Percentiles rank a stretch among this genome's conserved stretches.
Conservation (phyloP, 345 rosid genomes). For the Trapa bicornis region DNA sequence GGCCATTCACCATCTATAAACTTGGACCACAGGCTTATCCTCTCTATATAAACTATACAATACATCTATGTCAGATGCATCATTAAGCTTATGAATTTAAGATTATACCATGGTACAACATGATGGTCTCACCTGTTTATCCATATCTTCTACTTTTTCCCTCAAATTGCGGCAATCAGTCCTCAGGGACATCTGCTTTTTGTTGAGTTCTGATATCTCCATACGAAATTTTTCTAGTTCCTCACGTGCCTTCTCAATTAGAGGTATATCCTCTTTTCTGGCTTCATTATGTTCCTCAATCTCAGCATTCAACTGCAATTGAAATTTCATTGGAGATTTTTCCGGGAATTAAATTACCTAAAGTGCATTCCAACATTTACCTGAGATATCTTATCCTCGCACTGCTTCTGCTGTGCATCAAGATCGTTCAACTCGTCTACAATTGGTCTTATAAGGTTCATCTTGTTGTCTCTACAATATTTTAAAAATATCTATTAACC, state of each 20-base stretch:
- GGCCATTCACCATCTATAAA: not conserved
- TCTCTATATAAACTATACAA: not conserved
- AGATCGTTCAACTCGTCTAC: slow-evolving; percentile 51
- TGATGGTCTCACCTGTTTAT: slow-evolving; percentile 34
- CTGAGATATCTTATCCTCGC: slow-evolving; percentile 57
- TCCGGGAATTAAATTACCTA: slow-evolving; percentile 3
- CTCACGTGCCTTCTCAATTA: slow-evolving; percentile 53
- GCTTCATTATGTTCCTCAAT: slow-evolving; percentile 50
- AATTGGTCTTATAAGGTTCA: slow-evolving; percentile 39
- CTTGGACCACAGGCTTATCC: not conserved
- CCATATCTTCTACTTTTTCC: slow-evolving; percentile 52
- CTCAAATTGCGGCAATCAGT: slow-evolving; percentile 43
- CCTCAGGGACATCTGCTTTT: slow-evolving; percentile 57
- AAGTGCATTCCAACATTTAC: slow-evolving; percentile 19
- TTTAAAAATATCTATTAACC: slow-evolving; percentile 8
- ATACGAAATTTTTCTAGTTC: slow-evolving; percentile 53
- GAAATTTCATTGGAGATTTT: slow-evolving; percentile 1
- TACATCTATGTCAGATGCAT: not conserved
- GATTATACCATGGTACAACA: not conserved
- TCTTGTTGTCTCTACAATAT: slow-evolving; percentile 45
- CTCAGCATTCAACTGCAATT: slow-evolving; percentile 63
- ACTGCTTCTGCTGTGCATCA: slow-evolving; percentile 53
- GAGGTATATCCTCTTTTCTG: slow-evolving; percentile 54
- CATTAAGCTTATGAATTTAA: not conserved
- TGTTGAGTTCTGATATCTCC: slow-evolving; percentile 54